phyloP scores from a whole-genome alignment of 768 basidiomycete species.

The Rhodotorula toruloides region DNA sequence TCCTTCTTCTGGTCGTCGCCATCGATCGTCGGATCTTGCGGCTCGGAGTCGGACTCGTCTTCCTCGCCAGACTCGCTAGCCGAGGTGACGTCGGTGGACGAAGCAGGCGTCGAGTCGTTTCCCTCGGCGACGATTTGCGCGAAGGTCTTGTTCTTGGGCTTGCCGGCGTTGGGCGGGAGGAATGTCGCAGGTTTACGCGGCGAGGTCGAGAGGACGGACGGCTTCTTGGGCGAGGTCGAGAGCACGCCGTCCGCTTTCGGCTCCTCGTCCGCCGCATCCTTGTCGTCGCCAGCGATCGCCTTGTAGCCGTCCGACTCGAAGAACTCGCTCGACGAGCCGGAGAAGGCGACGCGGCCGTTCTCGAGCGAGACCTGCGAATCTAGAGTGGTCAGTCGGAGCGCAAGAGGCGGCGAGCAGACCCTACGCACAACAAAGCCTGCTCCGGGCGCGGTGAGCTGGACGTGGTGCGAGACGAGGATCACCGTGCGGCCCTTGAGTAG shows the following conservation, averaged over 20 bases:
- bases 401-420: constrained; percentile 60
- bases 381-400: constrained; percentile 51
- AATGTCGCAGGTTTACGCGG: constrained; percentile 10
- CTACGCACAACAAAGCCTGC: constrained; percentile 48
- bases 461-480: constrained; percentile 87
- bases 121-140: constrained; percentile 20
- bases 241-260: background rate
- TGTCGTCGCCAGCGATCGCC: constrained; percentile 34
- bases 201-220: constrained; percentile 13
- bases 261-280: constrained; percentile 16
- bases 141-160: constrained; percentile 17
- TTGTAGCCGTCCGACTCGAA: constrained; percentile 31
- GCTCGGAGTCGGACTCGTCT: constrained; percentile 17
- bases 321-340: constrained; percentile 25
- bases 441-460: constrained; percentile 76
- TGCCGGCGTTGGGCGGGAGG: background rate
- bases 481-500: constrained; percentile 70
- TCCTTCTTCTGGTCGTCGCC: constrained; percentile 12
- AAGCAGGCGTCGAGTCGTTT: background rate
- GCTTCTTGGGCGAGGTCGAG: background rate
- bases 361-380: constrained; percentile 31
- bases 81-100: constrained; percentile 25
- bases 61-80: constrained; percentile 36
- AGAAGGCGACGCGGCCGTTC: constrained; percentile 34
- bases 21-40: constrained; percentile 10